Conservation (phyloP, 345 rosid genomes). For the Citrus mangshanensis region DNA sequence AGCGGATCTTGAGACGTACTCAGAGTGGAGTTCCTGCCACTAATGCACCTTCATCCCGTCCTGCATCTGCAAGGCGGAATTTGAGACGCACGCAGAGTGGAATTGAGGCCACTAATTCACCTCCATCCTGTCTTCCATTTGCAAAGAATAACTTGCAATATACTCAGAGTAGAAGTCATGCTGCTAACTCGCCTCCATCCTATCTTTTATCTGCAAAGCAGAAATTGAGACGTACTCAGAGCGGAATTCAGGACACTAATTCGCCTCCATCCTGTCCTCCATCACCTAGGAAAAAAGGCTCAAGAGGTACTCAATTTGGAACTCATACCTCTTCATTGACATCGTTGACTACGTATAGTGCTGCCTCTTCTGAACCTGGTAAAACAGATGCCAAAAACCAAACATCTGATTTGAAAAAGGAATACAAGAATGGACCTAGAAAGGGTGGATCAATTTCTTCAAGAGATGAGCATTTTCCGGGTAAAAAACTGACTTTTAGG, state of each 20-base stretch:
- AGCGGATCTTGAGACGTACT: slow-evolving; percentile 13
- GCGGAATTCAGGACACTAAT: background rate
- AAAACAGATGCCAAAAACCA: too few relatives aligned
- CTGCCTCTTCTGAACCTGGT: too few relatives aligned
- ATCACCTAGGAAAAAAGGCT: background rate
- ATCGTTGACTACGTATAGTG: too few relatives aligned
- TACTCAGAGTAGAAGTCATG: background rate
- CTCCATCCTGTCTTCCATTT: slow-evolving; percentile 8
- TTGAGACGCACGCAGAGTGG: slow-evolving; percentile 9
- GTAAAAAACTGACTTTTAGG: slow-evolving; percentile 38
- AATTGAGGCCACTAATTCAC: background rate
- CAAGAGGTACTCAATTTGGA: too few relatives aligned
- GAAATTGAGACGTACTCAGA: slow-evolving; percentile 14
- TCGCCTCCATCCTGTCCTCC: slow-evolving; percentile 5
- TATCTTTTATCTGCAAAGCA: background rate
- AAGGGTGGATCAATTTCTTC: slow-evolving; percentile 8
- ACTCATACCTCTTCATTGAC: too few relatives aligned
- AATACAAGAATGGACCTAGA: too few relatives aligned
- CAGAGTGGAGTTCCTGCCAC: background rate
- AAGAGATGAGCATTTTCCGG: slow-evolving; percentile 18
- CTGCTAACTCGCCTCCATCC: slow-evolving; percentile 13
- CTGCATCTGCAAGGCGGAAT: slow-evolving; percentile 1
- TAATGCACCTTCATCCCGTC: slow-evolving; percentile 6
- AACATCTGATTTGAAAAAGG: too few relatives aligned
- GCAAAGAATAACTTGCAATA: background rate